Conservation (phyloP, 179 eudicot species). For the Gypsophila paniculata region DNA sequence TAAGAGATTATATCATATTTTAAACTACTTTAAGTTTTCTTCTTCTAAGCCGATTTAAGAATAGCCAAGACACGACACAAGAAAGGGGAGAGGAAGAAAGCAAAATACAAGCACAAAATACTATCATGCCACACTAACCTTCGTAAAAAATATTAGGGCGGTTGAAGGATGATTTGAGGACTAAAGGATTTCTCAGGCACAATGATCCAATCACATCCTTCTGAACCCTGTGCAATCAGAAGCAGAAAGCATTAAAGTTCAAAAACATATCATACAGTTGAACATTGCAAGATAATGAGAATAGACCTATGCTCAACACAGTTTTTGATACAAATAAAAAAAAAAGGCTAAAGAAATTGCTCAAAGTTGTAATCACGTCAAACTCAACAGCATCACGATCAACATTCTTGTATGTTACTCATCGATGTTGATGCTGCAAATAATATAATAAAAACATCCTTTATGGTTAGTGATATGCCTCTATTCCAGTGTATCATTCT, state of each 20-base stretch:
- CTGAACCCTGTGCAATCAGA: conserved; percentile 68
- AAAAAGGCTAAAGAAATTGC: neutral
- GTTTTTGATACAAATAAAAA: neutral
- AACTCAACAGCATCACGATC: conserved; percentile 5
- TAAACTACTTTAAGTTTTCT: neutral
- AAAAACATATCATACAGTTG: neutral
- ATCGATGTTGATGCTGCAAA: too few relatives aligned
- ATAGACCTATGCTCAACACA: conserved; percentile 13
- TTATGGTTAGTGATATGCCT: too few relatives aligned
- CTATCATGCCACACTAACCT: conserved; percentile 44
- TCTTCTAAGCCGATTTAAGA: neutral
- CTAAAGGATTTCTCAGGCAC: conserved; percentile 57
- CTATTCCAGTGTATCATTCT: neutral
- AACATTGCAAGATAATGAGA: conserved; percentile 10
- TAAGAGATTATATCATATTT: neutral
- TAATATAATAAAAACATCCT: too few relatives aligned
- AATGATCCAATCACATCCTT: conserved; percentile 76
- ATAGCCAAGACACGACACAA: neutral
- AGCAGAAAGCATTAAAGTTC: conserved; percentile 15
- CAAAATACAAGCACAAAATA: conserved; percentile 2
- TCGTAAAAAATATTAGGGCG: conserved; percentile 87
- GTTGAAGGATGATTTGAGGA: conserved; percentile 81
- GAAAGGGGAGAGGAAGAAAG: neutral
- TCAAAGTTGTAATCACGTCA: neutral
- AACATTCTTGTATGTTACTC: neutral